phyloP scores from a whole-genome alignment of 257 asterid species.

The Fraxinus excelsior region DNA sequence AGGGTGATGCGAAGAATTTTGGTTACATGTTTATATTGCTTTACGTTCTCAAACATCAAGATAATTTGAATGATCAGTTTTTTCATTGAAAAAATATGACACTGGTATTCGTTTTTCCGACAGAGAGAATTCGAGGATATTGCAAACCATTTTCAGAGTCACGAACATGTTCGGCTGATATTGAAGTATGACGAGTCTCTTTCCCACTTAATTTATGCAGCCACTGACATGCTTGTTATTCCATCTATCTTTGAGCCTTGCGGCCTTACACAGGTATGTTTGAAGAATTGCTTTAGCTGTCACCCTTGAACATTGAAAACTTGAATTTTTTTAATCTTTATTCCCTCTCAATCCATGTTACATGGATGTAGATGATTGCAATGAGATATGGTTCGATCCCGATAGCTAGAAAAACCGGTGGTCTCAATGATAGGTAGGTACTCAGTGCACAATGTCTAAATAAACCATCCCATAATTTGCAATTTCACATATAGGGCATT shows the following conservation, averaged over 20 bases:
- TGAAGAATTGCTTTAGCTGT: conserved; percentile 16
- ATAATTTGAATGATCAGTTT: not conserved
- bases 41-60: not conserved
- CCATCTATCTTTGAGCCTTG: conserved; percentile 99
- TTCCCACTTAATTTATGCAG: conserved; percentile 85
- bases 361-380: conserved; percentile 78
- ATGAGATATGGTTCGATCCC: conserved; percentile 97
- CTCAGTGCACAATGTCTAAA: conserved; percentile 16
- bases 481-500: not conserved
- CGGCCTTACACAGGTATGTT: conserved; percentile 91
- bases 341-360: conserved; percentile 12
- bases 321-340: conserved; percentile 1
- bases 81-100: conserved; percentile 26
- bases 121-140: conserved; percentile 96
- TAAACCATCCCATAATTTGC: not conserved
- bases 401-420: conserved; percentile 90
- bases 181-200: conserved; percentile 92
- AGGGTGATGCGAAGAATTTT: not conserved
- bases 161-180: conserved; percentile 70
- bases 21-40: not conserved
- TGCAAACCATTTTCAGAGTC: conserved; percentile 57
- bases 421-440: conserved; percentile 86
- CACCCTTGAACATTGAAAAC: conserved; percentile 8
- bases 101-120: conserved; percentile 20
- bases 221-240: conserved; percentile 87